Evolutionary conservation across 2,329 filamentous ascomycete genomes (phyloP).

Genomic region (Magnaporthiopsis rhizophila): DNA sequence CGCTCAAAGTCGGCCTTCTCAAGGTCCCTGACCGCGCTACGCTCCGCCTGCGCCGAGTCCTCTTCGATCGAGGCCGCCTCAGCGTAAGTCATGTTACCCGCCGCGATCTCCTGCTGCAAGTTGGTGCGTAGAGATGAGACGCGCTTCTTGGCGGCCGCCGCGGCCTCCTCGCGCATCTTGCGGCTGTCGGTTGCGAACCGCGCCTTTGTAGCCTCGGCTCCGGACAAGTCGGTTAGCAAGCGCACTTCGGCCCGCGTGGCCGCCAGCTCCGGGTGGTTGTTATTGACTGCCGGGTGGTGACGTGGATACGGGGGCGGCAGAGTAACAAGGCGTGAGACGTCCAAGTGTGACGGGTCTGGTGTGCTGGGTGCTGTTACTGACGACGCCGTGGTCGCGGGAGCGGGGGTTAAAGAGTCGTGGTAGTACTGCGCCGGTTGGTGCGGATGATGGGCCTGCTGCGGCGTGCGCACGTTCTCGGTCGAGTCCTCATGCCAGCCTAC

Average conservation of each 20-base stretch:
- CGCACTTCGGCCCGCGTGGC: conserved; percentile 68
- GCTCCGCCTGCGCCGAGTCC: conserved; percentile 63
- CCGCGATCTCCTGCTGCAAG: conserved; percentile 69
- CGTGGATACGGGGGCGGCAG: conserved; percentile 89
- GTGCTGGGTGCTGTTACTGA: conserved; percentile 38
- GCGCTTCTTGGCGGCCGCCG: conserved; percentile 39
- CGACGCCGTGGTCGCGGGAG: conserved; percentile 31
- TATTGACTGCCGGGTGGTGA: conserved; percentile 92
- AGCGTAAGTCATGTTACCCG: conserved; percentile 72
- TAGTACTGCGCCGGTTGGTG: too few species aligned
- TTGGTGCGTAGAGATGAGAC: conserved; percentile 62
- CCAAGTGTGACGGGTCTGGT: conserved; percentile 51
- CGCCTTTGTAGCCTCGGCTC: conserved; percentile 62
- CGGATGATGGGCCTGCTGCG: conserved; percentile 24
- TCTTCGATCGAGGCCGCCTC: conserved; percentile 77
- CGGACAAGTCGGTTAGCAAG: conserved; percentile 62
- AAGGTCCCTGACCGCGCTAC: conserved; percentile 60
- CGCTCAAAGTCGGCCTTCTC: conserved; percentile 75
- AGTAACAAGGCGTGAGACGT: conserved; percentile 87
- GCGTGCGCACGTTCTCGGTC: conserved; percentile 32
- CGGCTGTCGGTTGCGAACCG: conserved; percentile 47
- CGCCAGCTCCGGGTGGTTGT: conserved; percentile 84
- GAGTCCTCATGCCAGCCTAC: conserved; percentile 41
- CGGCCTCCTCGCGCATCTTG: conserved; percentile 49
- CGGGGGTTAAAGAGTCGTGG: conserved; percentile 14